phyloP scores from a whole-genome alignment of 2,329 filamentous ascomycete genomes.

The Lachnellula subtilissima region DNA sequence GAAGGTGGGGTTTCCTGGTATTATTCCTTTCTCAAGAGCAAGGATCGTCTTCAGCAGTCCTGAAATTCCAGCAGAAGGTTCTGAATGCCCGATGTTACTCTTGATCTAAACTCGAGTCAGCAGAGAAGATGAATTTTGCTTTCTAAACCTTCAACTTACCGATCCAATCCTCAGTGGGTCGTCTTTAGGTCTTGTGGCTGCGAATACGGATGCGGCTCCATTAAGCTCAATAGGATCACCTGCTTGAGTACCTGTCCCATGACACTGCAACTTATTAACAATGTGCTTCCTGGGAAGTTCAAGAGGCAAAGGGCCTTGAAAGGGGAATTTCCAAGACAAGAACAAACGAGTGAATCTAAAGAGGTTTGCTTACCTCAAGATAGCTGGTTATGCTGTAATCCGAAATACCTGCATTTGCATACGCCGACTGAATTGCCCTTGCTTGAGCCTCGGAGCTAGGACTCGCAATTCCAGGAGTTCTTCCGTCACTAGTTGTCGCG shows the following conservation, averaged over 20 bases:
- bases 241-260: constrained; percentile 17
- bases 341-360: no score
- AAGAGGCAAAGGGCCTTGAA: no score
- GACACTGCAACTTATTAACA: constrained; percentile 13
- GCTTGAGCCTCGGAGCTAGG: constrained; percentile 41
- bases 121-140: neutral
- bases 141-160: neutral
- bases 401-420: constrained; percentile 5
- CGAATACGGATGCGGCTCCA: constrained; percentile 6
- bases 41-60: constrained; percentile 13
- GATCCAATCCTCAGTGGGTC: neutral
- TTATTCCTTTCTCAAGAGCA: constrained; percentile 28
- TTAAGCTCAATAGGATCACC: constrained; percentile 17
- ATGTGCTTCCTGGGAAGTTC: no score
- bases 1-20: constrained; percentile 21
- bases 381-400: neutral
- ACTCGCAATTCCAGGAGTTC: constrained; percentile 38
- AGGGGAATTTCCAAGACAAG: no score
- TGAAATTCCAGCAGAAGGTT: constrained; percentile 11
- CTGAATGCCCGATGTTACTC: constrained; percentile 22
- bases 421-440: constrained; percentile 8
- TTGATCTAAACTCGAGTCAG: constrained; percentile 14
- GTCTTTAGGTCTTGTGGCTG: constrained; percentile 2
- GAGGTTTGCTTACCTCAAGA: no score
- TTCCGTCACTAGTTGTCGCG: constrained; percentile 41